Conservation (phyloP, 2,329 filamentous ascomycete genomes). For the Alternaria longipes region DNA sequence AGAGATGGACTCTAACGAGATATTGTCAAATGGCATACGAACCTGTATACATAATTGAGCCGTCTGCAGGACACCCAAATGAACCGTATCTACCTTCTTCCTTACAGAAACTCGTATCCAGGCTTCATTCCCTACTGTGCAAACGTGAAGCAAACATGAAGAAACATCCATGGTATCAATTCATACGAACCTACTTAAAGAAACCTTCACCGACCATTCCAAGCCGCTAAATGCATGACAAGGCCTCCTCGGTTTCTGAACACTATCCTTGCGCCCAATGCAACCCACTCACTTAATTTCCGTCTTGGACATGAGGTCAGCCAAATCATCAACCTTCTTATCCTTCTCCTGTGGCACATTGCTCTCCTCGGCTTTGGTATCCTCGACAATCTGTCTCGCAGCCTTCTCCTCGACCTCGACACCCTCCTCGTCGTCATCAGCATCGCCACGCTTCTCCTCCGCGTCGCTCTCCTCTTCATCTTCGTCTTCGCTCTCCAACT, state of each 20-base stretch:
- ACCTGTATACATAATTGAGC: constrained; percentile 6
- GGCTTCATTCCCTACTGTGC: background rate
- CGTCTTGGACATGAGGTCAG: constrained; percentile 78
- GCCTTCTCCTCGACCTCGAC: constrained; percentile 54
- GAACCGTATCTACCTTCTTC: background rate
- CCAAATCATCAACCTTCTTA: constrained; percentile 82
- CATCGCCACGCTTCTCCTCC: constrained; percentile 66
- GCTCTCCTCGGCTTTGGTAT: constrained; percentile 76
- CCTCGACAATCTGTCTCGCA: constrained; percentile 69
- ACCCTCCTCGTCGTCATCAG: constrained; percentile 74
- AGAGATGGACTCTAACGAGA: background rate
- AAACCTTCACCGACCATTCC: background rate
- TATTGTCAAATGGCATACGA: background rate
- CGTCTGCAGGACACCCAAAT: background rate
- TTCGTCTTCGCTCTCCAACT: constrained; percentile 86
- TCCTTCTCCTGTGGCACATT: constrained; percentile 76
- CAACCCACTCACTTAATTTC: constrained; percentile 43
- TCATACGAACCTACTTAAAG: constrained; percentile 1
- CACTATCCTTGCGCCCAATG: background rate
- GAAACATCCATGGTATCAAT: constrained; percentile 15
- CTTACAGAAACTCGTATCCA: background rate
- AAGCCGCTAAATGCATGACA: constrained; percentile 20
- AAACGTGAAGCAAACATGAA: background rate
- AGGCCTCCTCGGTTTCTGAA: background rate
- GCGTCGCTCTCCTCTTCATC: constrained; percentile 77